A percentile compares a stretch with the other conserved stretches of the same genome.
phyloP scores from a whole-genome alignment of 1,139 yeast genomes.

The Torulaspora globosa region DNA sequence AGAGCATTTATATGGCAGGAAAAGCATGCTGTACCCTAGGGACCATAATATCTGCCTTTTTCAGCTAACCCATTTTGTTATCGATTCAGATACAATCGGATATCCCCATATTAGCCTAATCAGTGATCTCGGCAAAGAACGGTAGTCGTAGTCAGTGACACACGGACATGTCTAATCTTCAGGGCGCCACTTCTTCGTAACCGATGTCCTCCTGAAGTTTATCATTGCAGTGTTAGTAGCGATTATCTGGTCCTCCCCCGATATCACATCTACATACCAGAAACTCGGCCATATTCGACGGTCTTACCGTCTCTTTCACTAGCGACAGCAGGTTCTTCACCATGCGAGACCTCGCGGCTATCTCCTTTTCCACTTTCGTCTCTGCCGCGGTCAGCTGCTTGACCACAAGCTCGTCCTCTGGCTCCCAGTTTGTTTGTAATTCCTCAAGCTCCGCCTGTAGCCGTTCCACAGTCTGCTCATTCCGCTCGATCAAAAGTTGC shows the following conservation, averaged over 20 bases:
- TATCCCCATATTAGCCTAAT: conserved; percentile 4
- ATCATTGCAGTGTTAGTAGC: conserved; percentile 3
- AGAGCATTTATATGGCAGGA: not conserved
- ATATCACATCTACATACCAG: conserved; percentile 22
- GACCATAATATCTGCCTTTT: not conserved
- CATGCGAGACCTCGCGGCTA: conserved; percentile 16
- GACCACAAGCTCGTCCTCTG: conserved; percentile 16
- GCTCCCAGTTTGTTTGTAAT: conserved; percentile 20
- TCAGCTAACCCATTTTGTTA: not conserved
- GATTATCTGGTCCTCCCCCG: not conserved
- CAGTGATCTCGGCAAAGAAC: conserved; percentile 4
- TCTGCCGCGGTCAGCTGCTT: conserved; percentile 14
- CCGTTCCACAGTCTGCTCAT: conserved; percentile 10
- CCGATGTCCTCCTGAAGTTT: conserved; percentile 25
- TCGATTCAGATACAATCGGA: conserved; percentile 3
- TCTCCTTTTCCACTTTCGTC: conserved; percentile 19
- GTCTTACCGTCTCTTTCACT: conserved; percentile 26
- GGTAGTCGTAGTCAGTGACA: not conserved
- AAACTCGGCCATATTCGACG: conserved; percentile 25
- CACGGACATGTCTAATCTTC: not conserved
- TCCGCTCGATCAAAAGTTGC: conserved; percentile 9
- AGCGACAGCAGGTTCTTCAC: conserved; percentile 18
- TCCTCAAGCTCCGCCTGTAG: conserved; percentile 12
- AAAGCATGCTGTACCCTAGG: no score
- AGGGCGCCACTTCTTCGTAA: conserved; percentile 13